phyloP scores from a whole-genome alignment of 768 basidiomycete genomes.

The Macrolepiota albuminosa region DNA sequence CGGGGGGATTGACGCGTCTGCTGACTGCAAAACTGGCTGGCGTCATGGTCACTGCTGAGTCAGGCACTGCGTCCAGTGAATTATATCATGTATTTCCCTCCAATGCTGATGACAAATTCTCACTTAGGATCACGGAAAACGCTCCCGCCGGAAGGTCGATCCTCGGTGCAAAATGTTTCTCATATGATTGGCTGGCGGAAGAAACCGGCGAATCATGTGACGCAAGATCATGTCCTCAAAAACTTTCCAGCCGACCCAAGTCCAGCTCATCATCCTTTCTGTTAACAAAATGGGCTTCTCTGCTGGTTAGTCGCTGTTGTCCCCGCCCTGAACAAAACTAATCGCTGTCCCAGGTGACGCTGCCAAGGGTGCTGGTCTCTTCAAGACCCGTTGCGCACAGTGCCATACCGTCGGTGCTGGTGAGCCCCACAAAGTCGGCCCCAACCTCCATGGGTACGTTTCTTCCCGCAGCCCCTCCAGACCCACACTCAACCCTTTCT shows the following conservation, averaged over 20 bases:
- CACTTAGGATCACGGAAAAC: not conserved
- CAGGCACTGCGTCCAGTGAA: not conserved
- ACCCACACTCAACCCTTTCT: slow-evolving; percentile 1
- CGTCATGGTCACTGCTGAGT: not conserved
- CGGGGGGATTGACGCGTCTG: slow-evolving; percentile 22
- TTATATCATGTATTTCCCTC: not conserved
- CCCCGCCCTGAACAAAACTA: slow-evolving; percentile 36
- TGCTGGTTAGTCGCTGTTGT: slow-evolving; percentile 32
- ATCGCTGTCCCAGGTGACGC: slow-evolving; percentile 61
- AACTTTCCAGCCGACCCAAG: slow-evolving; percentile 11
- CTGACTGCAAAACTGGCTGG: slow-evolving; percentile 20
- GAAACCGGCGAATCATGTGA: slow-evolving; percentile 20
- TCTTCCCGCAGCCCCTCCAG: not conserved
- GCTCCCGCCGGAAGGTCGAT: not conserved
- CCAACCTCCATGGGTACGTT: slow-evolving; percentile 88
- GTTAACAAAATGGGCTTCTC: slow-evolving; percentile 32
- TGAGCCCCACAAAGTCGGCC: slow-evolving; percentile 86
- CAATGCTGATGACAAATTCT: not conserved
- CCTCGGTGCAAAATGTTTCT: not conserved
- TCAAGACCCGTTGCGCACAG: slow-evolving; percentile 94
- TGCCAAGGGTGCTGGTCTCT: slow-evolving; percentile 86
- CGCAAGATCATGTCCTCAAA: slow-evolving; percentile 2
- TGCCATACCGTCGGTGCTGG: slow-evolving; percentile 85
- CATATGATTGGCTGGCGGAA: slow-evolving; percentile 15
- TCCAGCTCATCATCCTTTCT: slow-evolving; percentile 14